Conservation (phyloP, 1,284 basidiomycete species). For the Tremellales sp. region DNA sequence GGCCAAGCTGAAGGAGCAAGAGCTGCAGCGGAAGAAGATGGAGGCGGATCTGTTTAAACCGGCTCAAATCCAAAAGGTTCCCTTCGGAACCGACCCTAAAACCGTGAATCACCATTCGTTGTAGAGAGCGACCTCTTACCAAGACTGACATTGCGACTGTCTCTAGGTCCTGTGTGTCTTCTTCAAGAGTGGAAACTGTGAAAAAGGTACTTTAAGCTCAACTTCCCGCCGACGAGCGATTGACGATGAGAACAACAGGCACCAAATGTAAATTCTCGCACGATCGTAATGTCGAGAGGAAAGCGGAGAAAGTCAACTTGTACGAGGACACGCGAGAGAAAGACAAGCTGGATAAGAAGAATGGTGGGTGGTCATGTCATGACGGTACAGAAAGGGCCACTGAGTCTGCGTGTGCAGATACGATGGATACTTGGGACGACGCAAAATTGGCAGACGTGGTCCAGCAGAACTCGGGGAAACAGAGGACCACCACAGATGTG, state of each 20-base stretch:
- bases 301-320: conserved; percentile 93
- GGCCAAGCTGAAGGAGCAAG: conserved; percentile 71
- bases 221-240: not conserved
- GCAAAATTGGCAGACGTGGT: conserved; percentile 86
- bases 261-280: conserved; percentile 96
- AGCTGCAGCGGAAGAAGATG: conserved; percentile 76
- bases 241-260: conserved; percentile 35
- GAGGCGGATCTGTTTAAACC: conserved; percentile 66
- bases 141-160: too few relatives aligned
- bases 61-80: conserved; percentile 73
- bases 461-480: conserved; percentile 82
- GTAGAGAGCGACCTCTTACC: too few relatives aligned
- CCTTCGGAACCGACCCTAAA: conserved; percentile 94
- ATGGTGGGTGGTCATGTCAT: conserved; percentile 54
- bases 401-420: conserved; percentile 8
- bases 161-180: conserved; percentile 68
- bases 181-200: conserved; percentile 83
- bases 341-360: conserved; percentile 56
- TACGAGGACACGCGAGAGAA: conserved; percentile 87
- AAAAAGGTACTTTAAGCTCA: conserved; percentile 58
- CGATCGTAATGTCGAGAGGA: conserved; percentile 79
- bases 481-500: conserved; percentile 86
- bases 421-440: conserved; percentile 97
- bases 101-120: conserved; percentile 53
- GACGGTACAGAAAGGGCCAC: conserved; percentile 10